Conservation (phyloP, 1,284 basidiomycete genomes). For the Cutaneotrichosporon dermatis region DNA sequence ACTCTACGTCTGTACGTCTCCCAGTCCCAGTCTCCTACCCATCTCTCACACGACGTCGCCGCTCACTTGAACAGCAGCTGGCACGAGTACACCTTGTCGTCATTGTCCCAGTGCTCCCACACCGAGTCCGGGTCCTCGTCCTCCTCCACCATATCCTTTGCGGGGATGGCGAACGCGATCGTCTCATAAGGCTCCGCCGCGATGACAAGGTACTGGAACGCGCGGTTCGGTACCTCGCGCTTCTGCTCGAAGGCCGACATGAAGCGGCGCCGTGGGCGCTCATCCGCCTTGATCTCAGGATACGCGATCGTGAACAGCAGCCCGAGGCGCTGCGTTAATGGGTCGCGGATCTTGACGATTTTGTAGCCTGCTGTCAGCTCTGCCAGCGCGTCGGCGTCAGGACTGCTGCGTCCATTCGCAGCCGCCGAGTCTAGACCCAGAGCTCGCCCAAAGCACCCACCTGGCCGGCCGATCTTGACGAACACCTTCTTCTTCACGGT, state of each 20-base stretch:
- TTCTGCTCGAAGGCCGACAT: slow-evolving; percentile 99
- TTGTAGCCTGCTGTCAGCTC: slow-evolving; percentile 39
- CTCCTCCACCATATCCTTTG: slow-evolving; percentile 79
- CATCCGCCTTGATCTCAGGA: slow-evolving; percentile 84
- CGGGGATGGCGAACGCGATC: slow-evolving; percentile 94
- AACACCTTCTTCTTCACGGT: slow-evolving; percentile 86
- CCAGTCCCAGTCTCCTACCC: neutral
- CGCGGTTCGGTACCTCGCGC: slow-evolving; percentile 87
- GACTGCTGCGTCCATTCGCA: no score
- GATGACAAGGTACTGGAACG: slow-evolving; percentile 94
- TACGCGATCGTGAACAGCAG: slow-evolving; percentile 96
- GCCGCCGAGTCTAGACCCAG: slow-evolving; percentile 2
- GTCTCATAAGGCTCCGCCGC: slow-evolving; percentile 99
- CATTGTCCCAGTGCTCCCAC: slow-evolving; percentile 96
- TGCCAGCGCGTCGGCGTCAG: neutral
- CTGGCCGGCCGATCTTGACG: slow-evolving; percentile 90
- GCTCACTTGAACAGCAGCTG: slow-evolving; percentile 74
- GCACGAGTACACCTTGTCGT: slow-evolving; percentile 93
- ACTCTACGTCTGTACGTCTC: no score
- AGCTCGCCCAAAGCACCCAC: neutral
- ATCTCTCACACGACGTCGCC: neutral
- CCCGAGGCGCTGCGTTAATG: slow-evolving; percentile 57
- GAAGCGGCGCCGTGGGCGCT: slow-evolving; percentile 82
- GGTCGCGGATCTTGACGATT: slow-evolving; percentile 54
- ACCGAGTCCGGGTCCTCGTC: slow-evolving; percentile 84